Percentiles rank a stretch among this genome's conserved stretches.
Conservation (phyloP, 108 stramenopile genomes). For the Cyclotella sp. region DNA sequence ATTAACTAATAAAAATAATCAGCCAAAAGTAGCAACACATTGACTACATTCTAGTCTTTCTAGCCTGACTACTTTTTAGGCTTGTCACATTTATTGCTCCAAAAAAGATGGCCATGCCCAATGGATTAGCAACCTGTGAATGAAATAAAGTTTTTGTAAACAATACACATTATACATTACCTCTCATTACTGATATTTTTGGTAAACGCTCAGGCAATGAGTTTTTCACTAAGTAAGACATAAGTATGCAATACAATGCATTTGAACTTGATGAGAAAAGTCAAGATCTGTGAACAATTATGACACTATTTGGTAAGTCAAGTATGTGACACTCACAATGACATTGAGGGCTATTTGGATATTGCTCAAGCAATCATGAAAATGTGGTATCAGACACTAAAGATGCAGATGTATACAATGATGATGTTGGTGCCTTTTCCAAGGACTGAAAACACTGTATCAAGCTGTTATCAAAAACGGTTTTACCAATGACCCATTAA, state of each 20-base stretch:
- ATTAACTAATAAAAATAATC: too few species aligned
- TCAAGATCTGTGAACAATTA: constrained; percentile 20
- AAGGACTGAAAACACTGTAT: constrained; percentile 27
- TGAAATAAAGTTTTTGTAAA: constrained; percentile 31
- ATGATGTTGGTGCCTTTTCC: too few species aligned
- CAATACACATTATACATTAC: too few species aligned
- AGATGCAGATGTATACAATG: background rate
- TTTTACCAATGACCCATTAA: constrained; percentile 36
- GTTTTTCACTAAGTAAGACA: constrained; percentile 43
- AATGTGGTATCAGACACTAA: constrained; percentile 35
- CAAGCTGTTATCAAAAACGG: constrained; percentile 48
- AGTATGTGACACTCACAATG: background rate
- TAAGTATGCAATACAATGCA: constrained; percentile 27
- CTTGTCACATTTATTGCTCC: too few species aligned
- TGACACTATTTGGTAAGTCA: constrained; percentile 55
- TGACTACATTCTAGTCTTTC: too few species aligned
- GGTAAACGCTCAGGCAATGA: constrained; percentile 14
- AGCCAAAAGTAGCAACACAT: too few species aligned
- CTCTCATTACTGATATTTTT: constrained; percentile 43
- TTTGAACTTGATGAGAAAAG: constrained; percentile 26
- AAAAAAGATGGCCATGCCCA: constrained; percentile 8
- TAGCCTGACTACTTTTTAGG: too few species aligned
- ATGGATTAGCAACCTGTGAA: constrained; percentile 52
- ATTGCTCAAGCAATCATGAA: constrained; percentile 44
- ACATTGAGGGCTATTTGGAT: too few species aligned